These are phyloP conservation scores for Calonectria pauciramosa DNA, from an alignment of 2,329 filamentous ascomycete species.

Conservation along the genomic window DNA sequence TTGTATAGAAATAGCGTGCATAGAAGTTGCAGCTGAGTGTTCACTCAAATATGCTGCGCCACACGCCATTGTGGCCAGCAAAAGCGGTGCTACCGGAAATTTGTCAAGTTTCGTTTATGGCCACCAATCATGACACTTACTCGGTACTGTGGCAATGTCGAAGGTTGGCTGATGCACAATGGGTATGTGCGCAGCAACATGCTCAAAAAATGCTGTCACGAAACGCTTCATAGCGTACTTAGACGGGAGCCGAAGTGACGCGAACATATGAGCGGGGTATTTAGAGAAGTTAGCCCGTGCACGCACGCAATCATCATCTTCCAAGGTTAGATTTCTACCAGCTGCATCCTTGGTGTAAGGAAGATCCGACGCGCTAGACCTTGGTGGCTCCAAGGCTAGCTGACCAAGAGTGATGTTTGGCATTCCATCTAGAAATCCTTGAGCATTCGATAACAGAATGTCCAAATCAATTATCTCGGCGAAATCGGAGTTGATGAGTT, in stretches of 20 bases:
- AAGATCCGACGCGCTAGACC: neutral
- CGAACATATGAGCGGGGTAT: neutral
- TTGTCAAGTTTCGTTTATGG: neutral
- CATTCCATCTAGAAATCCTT: neutral
- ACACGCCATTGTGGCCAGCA: neutral
- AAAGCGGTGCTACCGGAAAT: neutral
- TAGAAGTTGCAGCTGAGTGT: neutral
- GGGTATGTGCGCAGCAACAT: neutral
- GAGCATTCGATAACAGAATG: neutral
- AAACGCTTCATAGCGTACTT: neutral
- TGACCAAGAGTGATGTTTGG: neutral
- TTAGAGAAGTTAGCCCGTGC: neutral
- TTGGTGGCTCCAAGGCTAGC: neutral
- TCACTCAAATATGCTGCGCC: neutral
- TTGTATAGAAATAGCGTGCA: neutral
- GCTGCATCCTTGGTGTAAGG: neutral
- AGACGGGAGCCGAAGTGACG: neutral
- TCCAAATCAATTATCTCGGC: neutral
- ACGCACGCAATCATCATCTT: neutral
- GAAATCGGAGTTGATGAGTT: neutral
- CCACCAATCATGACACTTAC: neutral
- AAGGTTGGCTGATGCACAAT: neutral
- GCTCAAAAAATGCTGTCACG: neutral
- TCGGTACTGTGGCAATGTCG: neutral
- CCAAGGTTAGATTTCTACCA: neutral